Conservation (phyloP, 805 yeast genomes). For the Candida taoyuanica region DNA sequence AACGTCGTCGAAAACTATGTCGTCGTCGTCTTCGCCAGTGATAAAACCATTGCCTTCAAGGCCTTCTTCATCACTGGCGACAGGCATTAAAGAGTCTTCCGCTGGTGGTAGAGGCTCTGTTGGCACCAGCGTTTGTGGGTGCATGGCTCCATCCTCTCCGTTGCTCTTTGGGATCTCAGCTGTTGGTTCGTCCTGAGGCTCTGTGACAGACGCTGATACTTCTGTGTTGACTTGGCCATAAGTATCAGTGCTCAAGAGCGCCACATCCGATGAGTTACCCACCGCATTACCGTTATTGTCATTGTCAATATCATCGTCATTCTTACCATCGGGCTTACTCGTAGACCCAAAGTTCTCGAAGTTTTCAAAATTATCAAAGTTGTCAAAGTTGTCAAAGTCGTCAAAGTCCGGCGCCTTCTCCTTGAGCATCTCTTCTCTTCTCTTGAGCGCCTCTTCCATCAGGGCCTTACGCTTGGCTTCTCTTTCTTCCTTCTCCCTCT, state of each 20-base stretch:
- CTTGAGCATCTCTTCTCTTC: constrained; percentile 6
- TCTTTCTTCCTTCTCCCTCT: constrained; percentile 30
- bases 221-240: too few species aligned
- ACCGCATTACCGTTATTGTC: too few species aligned
- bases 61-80: constrained; percentile 26
- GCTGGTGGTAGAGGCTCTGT: too few species aligned
- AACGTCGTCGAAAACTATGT: constrained; percentile 12
- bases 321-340: too few species aligned
- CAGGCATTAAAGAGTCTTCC: too few species aligned
- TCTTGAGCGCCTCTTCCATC: constrained; percentile 13
- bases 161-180: too few species aligned
- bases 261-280: not conserved
- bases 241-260: too few species aligned
- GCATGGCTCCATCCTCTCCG: too few species aligned
- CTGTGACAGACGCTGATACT: too few species aligned
- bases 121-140: too few species aligned
- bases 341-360: constrained; percentile 25
- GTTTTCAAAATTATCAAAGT: constrained; percentile 30
- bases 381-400: constrained; percentile 20
- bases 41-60: constrained; percentile 12
- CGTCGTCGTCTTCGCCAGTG: constrained; percentile 25
- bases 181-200: too few species aligned
- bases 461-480: constrained; percentile 21
- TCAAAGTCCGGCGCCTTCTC: constrained; percentile 11
- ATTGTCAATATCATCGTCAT: too few species aligned